Base-by-base conservation (phyloP, 2,329 filamentous ascomycete genomes). In the Beauveria bassiana region DNA sequence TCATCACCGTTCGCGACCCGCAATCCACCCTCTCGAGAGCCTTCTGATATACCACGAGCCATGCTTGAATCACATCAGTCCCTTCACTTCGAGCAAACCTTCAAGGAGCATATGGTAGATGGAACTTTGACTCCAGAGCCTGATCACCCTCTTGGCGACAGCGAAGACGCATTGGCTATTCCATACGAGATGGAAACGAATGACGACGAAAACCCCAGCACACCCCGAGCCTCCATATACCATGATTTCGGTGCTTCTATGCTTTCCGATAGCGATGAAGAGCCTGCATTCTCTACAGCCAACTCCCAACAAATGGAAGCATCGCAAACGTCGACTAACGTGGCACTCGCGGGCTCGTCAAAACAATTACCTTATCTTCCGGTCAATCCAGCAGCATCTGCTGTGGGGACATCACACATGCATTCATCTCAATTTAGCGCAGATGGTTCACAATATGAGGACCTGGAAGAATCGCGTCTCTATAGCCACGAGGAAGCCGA, bases 401-500 rank as follows among this genome's bases (percentile, higher is more conserved):
- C 2, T 63, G 4, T 46, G 8, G 45, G 20, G 7, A 20, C 10
- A 5, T 46, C 58, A 6, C 49, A 45, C 8, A 14, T 61, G 20
- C 58, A 40, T 7, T 66, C 51, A 16, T n/a, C 45, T 38, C 26
- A 20, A 3, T 8, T 38, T 18, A 53, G 24, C 31, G 10, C 34
- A 42, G 57, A 46, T 16, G 31, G 18, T 14, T 40, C 56, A 3
- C 28, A 31, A 50, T 31, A 40, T 56, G 79, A 84, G 40, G 84
- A 87, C 63, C 75, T 89, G 22, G 73, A 81, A 3, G 77, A 83
- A 64, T 93, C 90, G 5, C 86, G 84, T 46, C 69, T 92, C 1
- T 93, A 89, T 68, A 91, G 84, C 42, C 89, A 91, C 62, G 88
- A 91, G 64, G 89, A 93, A 64, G 90, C 89, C 0, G 86, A 91